Evolutionary conservation across 345 rosid species (phyloP), one percentile per base, ranked within the genome.

Genomic region (Lumnitzera racemosa): DNA sequence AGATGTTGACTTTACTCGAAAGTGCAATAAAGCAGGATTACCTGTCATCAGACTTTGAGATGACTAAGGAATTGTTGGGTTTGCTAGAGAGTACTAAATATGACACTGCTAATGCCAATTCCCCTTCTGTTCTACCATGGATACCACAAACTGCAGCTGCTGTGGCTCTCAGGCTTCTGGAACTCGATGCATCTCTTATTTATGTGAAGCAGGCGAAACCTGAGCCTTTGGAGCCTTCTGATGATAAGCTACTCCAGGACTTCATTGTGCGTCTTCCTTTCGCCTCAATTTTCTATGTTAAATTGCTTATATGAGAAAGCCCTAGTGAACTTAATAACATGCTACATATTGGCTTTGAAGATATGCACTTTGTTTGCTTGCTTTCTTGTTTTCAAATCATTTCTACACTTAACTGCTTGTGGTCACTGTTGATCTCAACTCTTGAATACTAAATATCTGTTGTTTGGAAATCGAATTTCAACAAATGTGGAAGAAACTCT

Each of bases 91-190:
- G 59, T 64, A 58, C 68, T 51, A 20, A 52, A 59, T 47, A 61
- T 63, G 78, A 69, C 61, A 63, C 51, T 57, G 57, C 66, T 61
- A 74, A 73, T 69, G 54, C 47, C 23, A 75, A 51, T 46, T 79
- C 78, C 15, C 81, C 86, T 69, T 62, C 78, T 51, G 79, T 88
- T 43, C 88, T 95, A 56, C 95, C 99, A n/a, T 95, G 99, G 99
- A 77, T 90, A 68, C 99, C 99, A n/a, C 80, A 71, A 76, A 85
- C 96, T 43, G 71, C 80, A 59, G 77, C 94, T 53, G 99, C 98
- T 31, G 85, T 82, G 57, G 92, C 91, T 71, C 61, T 88, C 69
- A 85, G 99, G 78, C 91, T 95, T 72, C 75, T 80, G 47, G 98
- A 90, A 66, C 78, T 95, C 36, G 98, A 90, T 66, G 66, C 80